Evolutionary conservation across 1,284 basidiomycete genomes (phyloP), one percentile per base, ranked within the genome.

Genomic region (Ganoderma sinense): DNA sequence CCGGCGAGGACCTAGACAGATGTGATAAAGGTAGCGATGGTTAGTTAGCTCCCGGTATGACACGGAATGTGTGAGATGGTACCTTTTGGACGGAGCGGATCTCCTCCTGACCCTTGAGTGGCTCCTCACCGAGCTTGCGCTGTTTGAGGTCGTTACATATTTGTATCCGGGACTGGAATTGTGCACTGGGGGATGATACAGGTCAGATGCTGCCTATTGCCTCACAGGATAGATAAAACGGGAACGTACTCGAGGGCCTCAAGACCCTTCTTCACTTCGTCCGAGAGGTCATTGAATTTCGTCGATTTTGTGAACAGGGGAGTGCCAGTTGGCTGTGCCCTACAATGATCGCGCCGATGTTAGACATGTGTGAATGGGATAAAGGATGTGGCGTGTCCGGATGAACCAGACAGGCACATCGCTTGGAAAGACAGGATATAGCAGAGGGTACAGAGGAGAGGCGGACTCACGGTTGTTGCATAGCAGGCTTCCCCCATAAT

Each of bases 211-310:
- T 51, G 29, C 13, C n/a, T 40, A 4, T 23, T 26, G 23, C 39
- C 7, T 26, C 14, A n/a, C 63, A 29, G 36, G 11, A 33, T 18
- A n/a, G 18, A 29, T 18, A 11, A 18, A 29, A 20, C 20, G 18
- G 13, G 41, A 33, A 69, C 64, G 31, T 59, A 95, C 94, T 96
- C 94, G 63, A 95, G 86, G 48, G 82, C 79, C 76, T 95, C 94
- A 31, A 95, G 84, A 6, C 81, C 83, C 71, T 81, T 89, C 79
- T 89, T 91, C 48, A 90, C 74, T 1, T 87, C 84, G 65, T 95
- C 94, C 0, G 93, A 90, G 20, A 95, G 80, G 76, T 96, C 94
- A 64, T 96, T 94, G 79, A 94, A 96, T 78, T 94, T 95, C 0
- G 93, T 94, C 0, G 89, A 87, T 78, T 90, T 93, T 20, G 86